Evolutionary conservation across 2,329 filamentous ascomycete genomes (phyloP), one percentile per base, ranked within the genome.

Genomic region (Fusarium bactridioides): DNA sequence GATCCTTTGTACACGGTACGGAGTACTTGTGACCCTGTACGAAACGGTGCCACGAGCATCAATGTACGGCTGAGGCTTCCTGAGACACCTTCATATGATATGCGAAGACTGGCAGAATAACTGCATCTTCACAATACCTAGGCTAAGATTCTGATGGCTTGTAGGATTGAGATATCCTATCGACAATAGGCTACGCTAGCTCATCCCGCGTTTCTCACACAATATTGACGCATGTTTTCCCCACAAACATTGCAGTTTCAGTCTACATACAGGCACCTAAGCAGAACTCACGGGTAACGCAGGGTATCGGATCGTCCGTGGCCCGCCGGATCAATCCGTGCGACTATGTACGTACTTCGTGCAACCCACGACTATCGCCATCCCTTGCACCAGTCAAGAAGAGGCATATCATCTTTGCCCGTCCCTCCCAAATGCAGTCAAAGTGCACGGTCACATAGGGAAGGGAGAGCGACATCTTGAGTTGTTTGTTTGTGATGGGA

Each of bases 271-370:
- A 45, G 47, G 29, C 44, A 25, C 47, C 47, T 21, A 53, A 53
- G 16, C 54, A 54, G 65, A 70, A 47, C 61, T 50, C 50, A 44
- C 50, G 45, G 35, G 27, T 47, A 48, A 57, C 54, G 45, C 60
- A 45, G 41, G 37, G 47, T 59, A 62, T 72, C 57, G 48, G 72
- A 74, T 74, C 61, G 58, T 40, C 59, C 40, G 29, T 53, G 43
- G 31, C 35, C 50, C 45, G 61, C 73, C 51, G 64, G 68, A 72
- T 70, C 64, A 75, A 58, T 57, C 68, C 62, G 62, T 43, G 41
- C 43, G 53, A 44, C 45, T 47, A 13, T 19, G 18, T 31, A n/a
- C 5, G 10, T 29, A 47, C 48, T 45, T 55, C 21, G 51, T 69
- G 44, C 48, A 58, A 64, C 59, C 45, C 59, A 51, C 59, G 59